These are phyloP conservation scores for Knufia petricola DNA, from an alignment of 2,329 filamentous ascomycete species.

Conservation along the genomic window DNA sequence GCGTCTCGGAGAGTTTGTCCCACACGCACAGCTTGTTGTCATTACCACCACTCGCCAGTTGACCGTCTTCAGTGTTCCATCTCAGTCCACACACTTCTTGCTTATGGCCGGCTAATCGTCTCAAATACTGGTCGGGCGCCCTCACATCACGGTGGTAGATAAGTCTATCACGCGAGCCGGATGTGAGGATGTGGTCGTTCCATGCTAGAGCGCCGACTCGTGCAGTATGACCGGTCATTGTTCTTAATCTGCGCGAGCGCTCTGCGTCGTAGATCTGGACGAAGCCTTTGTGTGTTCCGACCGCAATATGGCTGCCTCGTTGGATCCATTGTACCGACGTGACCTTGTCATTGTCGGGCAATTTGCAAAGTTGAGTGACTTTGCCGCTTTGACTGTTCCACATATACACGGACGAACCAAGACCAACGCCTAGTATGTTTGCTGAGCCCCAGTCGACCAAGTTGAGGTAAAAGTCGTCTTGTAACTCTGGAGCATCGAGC, in stretches of 20 bases:
- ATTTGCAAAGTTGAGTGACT: slow-evolving; percentile 86
- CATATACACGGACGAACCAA: slow-evolving; percentile 92
- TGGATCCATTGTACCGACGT: slow-evolving; percentile 99
- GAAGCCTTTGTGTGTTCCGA: slow-evolving; percentile 86
- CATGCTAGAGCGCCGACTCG: slow-evolving; percentile 89
- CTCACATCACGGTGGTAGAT: slow-evolving; percentile 96
- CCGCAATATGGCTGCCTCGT: slow-evolving; percentile 86
- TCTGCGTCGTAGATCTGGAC: slow-evolving; percentile 98
- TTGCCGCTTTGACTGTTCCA: slow-evolving; percentile 90
- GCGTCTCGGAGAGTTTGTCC: slow-evolving; percentile 90
- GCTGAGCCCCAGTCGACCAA: slow-evolving; percentile 95
- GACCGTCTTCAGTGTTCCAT: slow-evolving; percentile 94
- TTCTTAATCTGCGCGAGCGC: slow-evolving; percentile 70
- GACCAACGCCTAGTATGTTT: slow-evolving; percentile 84
- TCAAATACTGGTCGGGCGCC: slow-evolving; percentile 79
- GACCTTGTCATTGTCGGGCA: slow-evolving; percentile 76
- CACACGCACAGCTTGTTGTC: slow-evolving; percentile 99
- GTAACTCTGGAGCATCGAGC: slow-evolving; percentile 86
- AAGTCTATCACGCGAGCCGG: slow-evolving; percentile 81
- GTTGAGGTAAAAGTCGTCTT: slow-evolving; percentile 96
- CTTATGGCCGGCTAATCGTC: slow-evolving; percentile 85
- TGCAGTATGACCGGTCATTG: slow-evolving; percentile 93
- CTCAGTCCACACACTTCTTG: slow-evolving; percentile 95
- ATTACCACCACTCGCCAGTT: slow-evolving; percentile 90
- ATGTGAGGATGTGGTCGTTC: slow-evolving; percentile 96